Conservation (phyloP, 2,329 filamentous ascomycete species). For the Fusarium brachygibbosum region DNA sequence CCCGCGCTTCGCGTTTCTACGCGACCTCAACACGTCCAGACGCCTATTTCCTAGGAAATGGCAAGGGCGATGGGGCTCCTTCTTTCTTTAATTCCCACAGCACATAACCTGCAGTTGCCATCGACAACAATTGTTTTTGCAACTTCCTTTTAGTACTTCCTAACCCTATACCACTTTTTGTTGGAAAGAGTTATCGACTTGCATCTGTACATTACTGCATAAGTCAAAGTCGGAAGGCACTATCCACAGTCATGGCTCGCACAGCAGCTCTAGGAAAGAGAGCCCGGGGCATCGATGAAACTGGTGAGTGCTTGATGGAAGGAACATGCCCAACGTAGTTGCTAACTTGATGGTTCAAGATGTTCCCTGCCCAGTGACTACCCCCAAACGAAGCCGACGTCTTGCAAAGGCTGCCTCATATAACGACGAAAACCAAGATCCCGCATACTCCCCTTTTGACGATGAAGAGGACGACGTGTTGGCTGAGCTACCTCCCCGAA, state of each 20-base stretch:
- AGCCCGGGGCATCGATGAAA: constrained; percentile 49
- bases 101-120: constrained; percentile 40
- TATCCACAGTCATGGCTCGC: constrained; percentile 47
- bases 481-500: constrained; percentile 53
- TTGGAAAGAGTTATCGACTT: constrained; percentile 42
- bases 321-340: constrained; percentile 15
- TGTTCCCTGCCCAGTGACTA: constrained; percentile 44
- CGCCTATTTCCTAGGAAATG: constrained; percentile 41
- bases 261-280: constrained; percentile 54
- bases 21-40: constrained; percentile 48
- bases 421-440: constrained; percentile 77
- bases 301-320: constrained; percentile 48
- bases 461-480: constrained; percentile 60
- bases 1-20: constrained; percentile 52
- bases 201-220: constrained; percentile 25
- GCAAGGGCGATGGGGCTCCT: constrained; percentile 24
- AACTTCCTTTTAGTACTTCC: constrained; percentile 31
- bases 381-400: constrained; percentile 64
- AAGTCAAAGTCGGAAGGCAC: constrained; percentile 36
- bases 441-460: constrained; percentile 49
- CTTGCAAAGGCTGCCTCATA: constrained; percentile 58
- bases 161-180: constrained; percentile 31
- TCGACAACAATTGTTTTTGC: constrained; percentile 28
- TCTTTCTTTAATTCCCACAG: constrained; percentile 39
- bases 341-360: constrained; percentile 43